These are phyloP conservation scores for Centaurea solstitialis DNA, from an alignment of 129 eudicot species.

Conservation along the genomic window DNA sequence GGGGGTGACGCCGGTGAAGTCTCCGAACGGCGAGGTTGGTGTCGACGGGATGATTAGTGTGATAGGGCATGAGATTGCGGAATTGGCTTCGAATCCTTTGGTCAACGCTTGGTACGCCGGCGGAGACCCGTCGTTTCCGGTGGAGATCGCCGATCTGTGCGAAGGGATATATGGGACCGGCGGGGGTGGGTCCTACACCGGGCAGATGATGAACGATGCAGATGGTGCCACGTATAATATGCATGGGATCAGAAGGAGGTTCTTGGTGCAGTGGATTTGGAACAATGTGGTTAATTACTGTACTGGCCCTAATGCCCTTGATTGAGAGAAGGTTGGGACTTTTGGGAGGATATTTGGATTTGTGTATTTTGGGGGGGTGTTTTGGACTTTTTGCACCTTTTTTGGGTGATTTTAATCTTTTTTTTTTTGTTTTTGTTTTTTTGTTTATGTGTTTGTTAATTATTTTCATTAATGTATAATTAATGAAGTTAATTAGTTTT, in stretches of 20 bases:
- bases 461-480: conserved; percentile 27
- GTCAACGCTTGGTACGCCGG: conserved; percentile 94
- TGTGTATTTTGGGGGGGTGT: background rate
- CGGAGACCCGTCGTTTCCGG: conserved; percentile 73
- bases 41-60: conserved; percentile 91
- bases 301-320: conserved; percentile 93
- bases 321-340: conserved; percentile 36
- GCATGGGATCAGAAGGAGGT: conserved; percentile 78
- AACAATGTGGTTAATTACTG: conserved; percentile 76
- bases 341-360: conserved; percentile 2
- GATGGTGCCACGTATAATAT: conserved; percentile 95
- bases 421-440: background rate
- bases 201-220: conserved; percentile 76
- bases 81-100: conserved; percentile 72
- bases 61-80: conserved; percentile 81
- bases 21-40: conserved; percentile 77
- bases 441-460: conserved; percentile 15
- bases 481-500: conserved; percentile 18
- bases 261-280: conserved; percentile 93
- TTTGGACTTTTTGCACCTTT: conserved; percentile 18
- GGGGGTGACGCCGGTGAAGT: conserved; percentile 57
- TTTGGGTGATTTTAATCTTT: background rate
- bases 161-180: conserved; percentile 94
- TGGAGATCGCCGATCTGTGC: conserved; percentile 87
- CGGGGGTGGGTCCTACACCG: conserved; percentile 94